Evolutionary conservation across 257 asterid genomes (phyloP), one percentile per base, ranked within the genome.

Genomic region (Ehretia macrophylla): DNA sequence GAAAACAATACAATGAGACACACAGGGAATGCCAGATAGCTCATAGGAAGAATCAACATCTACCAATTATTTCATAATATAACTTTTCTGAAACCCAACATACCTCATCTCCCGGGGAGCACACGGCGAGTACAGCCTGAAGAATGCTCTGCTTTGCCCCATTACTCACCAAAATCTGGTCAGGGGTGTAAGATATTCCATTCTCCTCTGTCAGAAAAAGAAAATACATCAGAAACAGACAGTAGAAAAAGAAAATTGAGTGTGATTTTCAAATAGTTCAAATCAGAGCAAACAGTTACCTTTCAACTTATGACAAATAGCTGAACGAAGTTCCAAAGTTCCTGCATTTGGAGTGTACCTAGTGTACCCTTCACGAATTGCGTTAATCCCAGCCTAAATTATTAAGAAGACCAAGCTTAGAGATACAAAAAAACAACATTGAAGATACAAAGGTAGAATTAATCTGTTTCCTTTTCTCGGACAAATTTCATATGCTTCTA

Each of bases 31-130:
- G 35, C 35, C 35, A 27, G 35, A 27, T 27, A 27, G 35, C 35
- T 27, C 35, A 6, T 27, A 27, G 3, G 35, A 27, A 27, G 3
- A 27, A 27, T 27, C 35, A 27, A 27, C 35, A 27, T 27, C 35
- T 27, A 27, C 35, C 35, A 27, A 27, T 27, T 1, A 27, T 27
- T 27, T 27, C 35, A 27, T 27, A 27, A 27, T 3, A 27, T 27
- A 27, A 27, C 3, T 27, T 27, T 1, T 27, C 35, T 27, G 6
- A 27, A 27, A 27, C 35, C 35, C 35, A 27, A 27, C 35, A 45
- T 57, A 93, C 99, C 96, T 92, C 97, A 58, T 92, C 99, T 68
- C 96, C 96, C 8, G 97, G 96, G n/a, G 97, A 83, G 67, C 99
- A 93, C 45, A 89, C 97, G 8, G 97, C 96, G 62, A 89, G 81